phyloP scores from a whole-genome alignment of 1,284 basidiomycete genomes.

The Phellinidium pouzarii region DNA sequence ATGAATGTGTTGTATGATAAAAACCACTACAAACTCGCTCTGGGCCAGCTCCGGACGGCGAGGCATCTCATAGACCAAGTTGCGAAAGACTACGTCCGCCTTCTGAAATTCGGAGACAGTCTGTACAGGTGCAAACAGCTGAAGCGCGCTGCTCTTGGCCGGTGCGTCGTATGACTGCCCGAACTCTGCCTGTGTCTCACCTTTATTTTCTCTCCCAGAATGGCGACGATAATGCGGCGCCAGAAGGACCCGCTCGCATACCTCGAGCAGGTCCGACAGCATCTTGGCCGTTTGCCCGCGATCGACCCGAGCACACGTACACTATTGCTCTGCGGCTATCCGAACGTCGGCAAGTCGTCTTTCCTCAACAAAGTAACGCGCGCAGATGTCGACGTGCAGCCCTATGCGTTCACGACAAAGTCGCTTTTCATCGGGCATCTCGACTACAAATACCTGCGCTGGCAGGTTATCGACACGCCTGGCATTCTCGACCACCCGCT shows the following conservation, averaged over 20 bases:
- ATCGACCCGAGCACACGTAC: conserved; percentile 97
- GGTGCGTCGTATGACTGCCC: conserved; percentile 41
- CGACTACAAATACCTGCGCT: conserved; percentile 95
- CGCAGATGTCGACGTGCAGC: conserved; percentile 95
- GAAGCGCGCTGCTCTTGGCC: conserved; percentile 89
- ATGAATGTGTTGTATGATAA: conserved; percentile 98
- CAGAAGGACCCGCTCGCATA: conserved; percentile 97
- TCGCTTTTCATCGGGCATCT: conserved; percentile 94
- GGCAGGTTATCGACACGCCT: conserved; percentile 97
- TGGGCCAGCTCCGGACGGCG: conserved; percentile 90
- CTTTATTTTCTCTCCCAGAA: conserved; percentile 37
- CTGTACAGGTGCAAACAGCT: conserved; percentile 96
- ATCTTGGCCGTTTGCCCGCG: conserved; percentile 91
- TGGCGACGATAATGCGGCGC: conserved; percentile 95
- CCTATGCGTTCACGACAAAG: conserved; percentile 97
- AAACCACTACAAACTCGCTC: conserved; percentile 96
- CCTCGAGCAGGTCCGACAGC: conserved; percentile 95
- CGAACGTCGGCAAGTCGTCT: conserved; percentile 95
- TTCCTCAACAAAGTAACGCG: conserved; percentile 98
- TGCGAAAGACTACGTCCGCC: conserved; percentile 90
- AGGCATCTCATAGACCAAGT: conserved; percentile 93
- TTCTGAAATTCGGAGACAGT: conserved; percentile 95
- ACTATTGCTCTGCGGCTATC: conserved; percentile 92
- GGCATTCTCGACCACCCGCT: conserved; percentile 90
- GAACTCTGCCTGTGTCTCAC: conserved; percentile 7